Conservation (phyloP, 257 asterid genomes). For the Gentiana straminea region DNA sequence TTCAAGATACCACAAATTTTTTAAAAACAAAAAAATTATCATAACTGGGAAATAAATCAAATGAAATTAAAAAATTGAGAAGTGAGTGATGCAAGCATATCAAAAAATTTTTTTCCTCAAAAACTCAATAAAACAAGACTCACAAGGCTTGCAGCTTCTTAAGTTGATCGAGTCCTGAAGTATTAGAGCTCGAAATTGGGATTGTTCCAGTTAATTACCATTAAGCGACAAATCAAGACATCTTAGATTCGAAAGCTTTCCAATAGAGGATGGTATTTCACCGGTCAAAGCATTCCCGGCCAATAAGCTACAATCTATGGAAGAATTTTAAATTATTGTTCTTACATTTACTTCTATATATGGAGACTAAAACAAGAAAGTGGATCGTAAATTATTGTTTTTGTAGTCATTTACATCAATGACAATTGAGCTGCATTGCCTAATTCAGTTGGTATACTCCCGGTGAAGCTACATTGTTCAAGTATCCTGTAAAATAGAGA, state of each 20-base stretch:
- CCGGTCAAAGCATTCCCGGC: slow-evolving; percentile 83
- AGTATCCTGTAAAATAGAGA: slow-evolving; percentile 46
- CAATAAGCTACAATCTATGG: slow-evolving; percentile 47
- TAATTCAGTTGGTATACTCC: slow-evolving; percentile 64
- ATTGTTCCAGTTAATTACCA: slow-evolving; percentile 53
- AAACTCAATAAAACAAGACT: slow-evolving; percentile 13
- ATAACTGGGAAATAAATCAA: neutral
- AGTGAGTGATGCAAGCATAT: no score
- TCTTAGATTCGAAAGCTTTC: slow-evolving; percentile 68
- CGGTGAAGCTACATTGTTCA: slow-evolving; percentile 83
- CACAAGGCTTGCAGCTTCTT: slow-evolving; percentile 88
- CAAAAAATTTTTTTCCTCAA: no score
- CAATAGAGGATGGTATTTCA: slow-evolving; percentile 70
- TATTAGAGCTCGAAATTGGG: slow-evolving; percentile 53
- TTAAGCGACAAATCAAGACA: slow-evolving; percentile 97
- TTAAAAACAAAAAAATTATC: no score
- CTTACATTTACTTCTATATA: no score
- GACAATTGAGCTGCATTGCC: slow-evolving; percentile 72
- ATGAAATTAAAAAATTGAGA: no score
- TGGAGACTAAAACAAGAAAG: no score
- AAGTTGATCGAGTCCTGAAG: slow-evolving; percentile 78
- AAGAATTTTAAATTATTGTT: neutral
- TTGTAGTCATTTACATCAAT: slow-evolving; percentile 48
- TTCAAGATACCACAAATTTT: slow-evolving; percentile 70
- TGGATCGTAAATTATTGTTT: no score